Base-by-base conservation (phyloP, 2,329 filamentous ascomycete species). In the Exophiala phaeomuriformis region DNA sequence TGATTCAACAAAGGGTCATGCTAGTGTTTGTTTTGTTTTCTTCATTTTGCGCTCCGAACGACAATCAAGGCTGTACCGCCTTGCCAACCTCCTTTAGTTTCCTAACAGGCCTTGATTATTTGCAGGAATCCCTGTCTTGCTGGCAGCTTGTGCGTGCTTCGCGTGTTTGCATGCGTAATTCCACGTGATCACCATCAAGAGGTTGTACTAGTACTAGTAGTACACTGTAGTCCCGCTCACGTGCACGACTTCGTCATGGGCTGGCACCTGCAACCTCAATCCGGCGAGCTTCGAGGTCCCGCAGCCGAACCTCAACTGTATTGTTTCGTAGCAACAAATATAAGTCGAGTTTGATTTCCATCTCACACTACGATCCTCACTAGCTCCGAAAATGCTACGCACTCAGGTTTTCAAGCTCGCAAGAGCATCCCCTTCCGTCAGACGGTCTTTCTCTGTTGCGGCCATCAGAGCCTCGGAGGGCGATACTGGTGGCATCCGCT, bases 401-500 rank as follows among this genome's bases (percentile, higher is more conserved):
- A 81, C 83, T 68, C 72, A 78, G 63, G 70, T 83, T 66, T 68
- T 74, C 69, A 80, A 80, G 71, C 71, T 76, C 65, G 75, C 78
- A 68, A 77, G 81, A 65, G 73, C 79, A 63, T 71, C 76, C 64
- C 65, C 73, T 59, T 64, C 74, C 58, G 66, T 72, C 58, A 76
- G 78, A 61, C 52, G 62, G 51, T 77, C 82, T 63, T 85, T 89
- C 74, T 77, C 82, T 58, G 81, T 78, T 61, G 79, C 83, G 54
- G 70, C 77, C 62, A 76, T 80, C 67, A 78, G 69, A 61, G 86
- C 88, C 81, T 73, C 69, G 57, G 84, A 79, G 63, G 87, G 86
- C 61, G 86, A 89, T 68, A 84, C 81, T 60, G 85, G 85, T 47
- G 69, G 67, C 60, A 64, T 71, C 51, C 67, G 68, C 48, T 40